Conservation (phyloP, 179 eudicot genomes). For the Silene vulgaris region DNA sequence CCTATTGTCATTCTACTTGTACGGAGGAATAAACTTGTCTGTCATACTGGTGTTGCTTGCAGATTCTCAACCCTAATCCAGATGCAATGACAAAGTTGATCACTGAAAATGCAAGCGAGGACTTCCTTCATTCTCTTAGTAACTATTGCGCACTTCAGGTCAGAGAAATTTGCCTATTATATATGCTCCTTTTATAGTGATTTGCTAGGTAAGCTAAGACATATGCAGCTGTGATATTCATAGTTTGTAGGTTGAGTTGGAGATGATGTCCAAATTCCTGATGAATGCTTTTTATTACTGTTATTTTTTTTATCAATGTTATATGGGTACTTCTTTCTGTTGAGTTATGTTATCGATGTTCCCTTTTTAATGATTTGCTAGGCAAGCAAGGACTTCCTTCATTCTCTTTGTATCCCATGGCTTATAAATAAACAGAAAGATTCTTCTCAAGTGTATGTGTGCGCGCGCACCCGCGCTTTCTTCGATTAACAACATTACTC, state of each 20-base stretch:
- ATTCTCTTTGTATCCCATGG: too few relatives aligned
- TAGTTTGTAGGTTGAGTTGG: not conserved
- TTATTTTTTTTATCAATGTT: not conserved
- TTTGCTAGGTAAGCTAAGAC: not conserved
- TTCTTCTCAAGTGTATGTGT: too few relatives aligned
- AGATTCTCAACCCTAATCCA: conserved; percentile 98
- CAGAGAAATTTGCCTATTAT: conserved; percentile 11
- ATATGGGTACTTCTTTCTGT: not conserved
- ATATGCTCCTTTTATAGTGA: conserved; percentile 7
- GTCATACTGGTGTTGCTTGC: conserved; percentile 24
- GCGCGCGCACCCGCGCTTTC: too few relatives aligned
- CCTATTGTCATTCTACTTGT: conserved; percentile 1
- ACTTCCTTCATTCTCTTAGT: conserved; percentile 78
- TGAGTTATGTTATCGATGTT: not conserved
- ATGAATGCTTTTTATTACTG: too few relatives aligned
- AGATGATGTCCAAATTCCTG: not conserved
- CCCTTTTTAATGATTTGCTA: too few relatives aligned
- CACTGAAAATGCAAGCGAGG: conserved; percentile 97
- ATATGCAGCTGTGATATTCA: not conserved
- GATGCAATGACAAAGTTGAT: conserved; percentile 98
- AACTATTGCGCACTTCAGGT: conserved; percentile 99
- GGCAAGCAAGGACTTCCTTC: too few relatives aligned
- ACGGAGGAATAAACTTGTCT: not conserved
- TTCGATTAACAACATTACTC: not conserved
- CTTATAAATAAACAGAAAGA: too few relatives aligned